Percentiles rank a stretch among this genome's conserved stretches.
Evolutionary conservation across 306 rosid genomes (phyloP).

Genomic region (Styphnolobium japonicum): DNA sequence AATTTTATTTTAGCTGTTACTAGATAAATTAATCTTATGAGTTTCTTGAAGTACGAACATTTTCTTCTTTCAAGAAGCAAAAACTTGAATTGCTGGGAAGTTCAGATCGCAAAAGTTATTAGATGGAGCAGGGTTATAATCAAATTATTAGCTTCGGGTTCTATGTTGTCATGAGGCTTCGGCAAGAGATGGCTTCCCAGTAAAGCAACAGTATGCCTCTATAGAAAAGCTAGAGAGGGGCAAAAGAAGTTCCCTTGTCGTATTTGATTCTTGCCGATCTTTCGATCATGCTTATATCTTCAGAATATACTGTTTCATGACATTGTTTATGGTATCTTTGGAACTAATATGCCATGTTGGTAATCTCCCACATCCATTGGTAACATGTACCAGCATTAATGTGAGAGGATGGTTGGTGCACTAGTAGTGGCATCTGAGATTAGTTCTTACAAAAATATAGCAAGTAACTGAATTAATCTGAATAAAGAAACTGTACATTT

Average conservation of each 20-base stretch:
- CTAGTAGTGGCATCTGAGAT: constrained; percentile 1
- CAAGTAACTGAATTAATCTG: not conserved
- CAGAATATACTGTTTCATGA: not conserved
- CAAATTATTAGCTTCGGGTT: not conserved
- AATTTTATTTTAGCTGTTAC: not conserved
- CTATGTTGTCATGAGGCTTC: constrained; percentile 11
- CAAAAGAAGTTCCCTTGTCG: not conserved
- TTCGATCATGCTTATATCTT: not conserved
- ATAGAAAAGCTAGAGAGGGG: not conserved
- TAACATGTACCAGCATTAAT: constrained; percentile 9
- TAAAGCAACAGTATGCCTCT: not conserved
- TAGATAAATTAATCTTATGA: not conserved
- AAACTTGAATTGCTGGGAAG: constrained; percentile 11
- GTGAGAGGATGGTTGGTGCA: constrained; percentile 3
- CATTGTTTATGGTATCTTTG: constrained; percentile 11
- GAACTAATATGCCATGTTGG: not conserved
- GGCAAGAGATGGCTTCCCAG: not conserved
- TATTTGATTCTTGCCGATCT: constrained; percentile 22
- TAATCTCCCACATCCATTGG: constrained; percentile 1
- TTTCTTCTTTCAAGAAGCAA: not conserved
- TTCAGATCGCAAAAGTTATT: not conserved
- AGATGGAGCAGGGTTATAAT: not conserved
- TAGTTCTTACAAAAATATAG: constrained; percentile 1
- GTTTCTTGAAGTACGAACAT: not conserved
- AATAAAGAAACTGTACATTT: not conserved